These are phyloP conservation scores for Penicillium aurantiogriseum DNA, from an alignment of 2,329 filamentous ascomycete species.

Conservation along the genomic window DNA sequence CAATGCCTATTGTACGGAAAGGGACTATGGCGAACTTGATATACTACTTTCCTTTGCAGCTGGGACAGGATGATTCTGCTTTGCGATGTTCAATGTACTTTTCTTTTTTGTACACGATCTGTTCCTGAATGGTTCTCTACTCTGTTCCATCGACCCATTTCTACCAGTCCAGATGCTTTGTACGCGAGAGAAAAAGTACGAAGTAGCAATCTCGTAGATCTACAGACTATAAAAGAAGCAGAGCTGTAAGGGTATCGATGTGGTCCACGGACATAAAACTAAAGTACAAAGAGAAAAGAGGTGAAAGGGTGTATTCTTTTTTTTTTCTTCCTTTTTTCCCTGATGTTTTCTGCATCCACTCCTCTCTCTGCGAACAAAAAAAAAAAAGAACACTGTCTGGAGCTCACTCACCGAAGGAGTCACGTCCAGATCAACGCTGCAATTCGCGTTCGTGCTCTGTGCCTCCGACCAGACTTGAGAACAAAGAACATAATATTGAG, in stretches of 20 bases:
- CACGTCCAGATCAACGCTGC: neutral
- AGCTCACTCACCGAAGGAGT: neutral
- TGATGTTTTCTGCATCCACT: conserved; percentile 14
- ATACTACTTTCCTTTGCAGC: neutral
- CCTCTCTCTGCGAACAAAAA: conserved; percentile 7
- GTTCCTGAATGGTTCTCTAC: neutral
- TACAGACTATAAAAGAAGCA: conserved; percentile 11
- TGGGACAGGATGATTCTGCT: neutral
- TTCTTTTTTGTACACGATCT: conserved; percentile 4
- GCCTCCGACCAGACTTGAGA: neutral
- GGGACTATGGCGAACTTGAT: conserved; percentile 1
- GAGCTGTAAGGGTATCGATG: conserved; percentile 39
- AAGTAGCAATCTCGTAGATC: neutral
- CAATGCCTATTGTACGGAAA: conserved; percentile 1
- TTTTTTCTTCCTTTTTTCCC: conserved; percentile 3
- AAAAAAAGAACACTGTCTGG: conserved; percentile 5
- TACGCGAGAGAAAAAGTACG: neutral
- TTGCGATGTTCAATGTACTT: neutral
- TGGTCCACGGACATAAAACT: conserved; percentile 28
- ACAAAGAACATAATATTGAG: conserved; percentile 1
- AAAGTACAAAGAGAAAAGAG: conserved; percentile 32
- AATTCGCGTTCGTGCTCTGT: neutral
- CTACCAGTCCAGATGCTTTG: neutral
- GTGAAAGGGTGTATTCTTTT: conserved; percentile 10
- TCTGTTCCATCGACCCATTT: neutral